Evolutionary conservation across 495 filamentous ascomycete genomes (phyloP).

Genomic region (Cudoniella acicularis): DNA sequence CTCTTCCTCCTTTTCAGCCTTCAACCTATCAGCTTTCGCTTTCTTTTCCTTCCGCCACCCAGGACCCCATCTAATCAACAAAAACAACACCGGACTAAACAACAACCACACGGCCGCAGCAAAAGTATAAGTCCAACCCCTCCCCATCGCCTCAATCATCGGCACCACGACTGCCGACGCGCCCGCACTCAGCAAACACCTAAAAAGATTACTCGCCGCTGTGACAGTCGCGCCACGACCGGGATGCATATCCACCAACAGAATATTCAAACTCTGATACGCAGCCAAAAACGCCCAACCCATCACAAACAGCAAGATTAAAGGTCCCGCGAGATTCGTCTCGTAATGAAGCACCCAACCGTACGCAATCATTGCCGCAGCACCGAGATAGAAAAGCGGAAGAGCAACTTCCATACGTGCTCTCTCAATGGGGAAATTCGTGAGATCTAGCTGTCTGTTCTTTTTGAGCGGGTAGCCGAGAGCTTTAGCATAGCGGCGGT

Average conservation of each 20-base stretch:
- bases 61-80: conserved; percentile 36
- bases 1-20: conserved; percentile 9
- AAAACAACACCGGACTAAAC: conserved; percentile 49
- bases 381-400: conserved; percentile 40
- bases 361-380: conserved; percentile 41
- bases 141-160: conserved; percentile 62
- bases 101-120: conserved; percentile 50
- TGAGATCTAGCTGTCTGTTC: conserved; percentile 44
- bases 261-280: conserved; percentile 44
- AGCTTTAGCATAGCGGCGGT: conserved; percentile 38
- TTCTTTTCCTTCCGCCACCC: conserved; percentile 32
- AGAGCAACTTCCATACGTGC: conserved; percentile 57
- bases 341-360: conserved; percentile 53
- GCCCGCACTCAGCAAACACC: conserved; percentile 65
- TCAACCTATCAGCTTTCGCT: conserved; percentile 14
- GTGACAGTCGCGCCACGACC: conserved; percentile 59
- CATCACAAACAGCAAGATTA: conserved; percentile 54
- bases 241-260: conserved; percentile 66
- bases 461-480: conserved; percentile 42
- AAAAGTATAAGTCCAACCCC: conserved; percentile 69
- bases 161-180: conserved; percentile 62
- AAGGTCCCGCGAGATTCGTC: conserved; percentile 39
- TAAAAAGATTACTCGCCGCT: conserved; percentile 66
- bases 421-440: conserved; percentile 59
- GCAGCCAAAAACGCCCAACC: conserved; percentile 46